Percentiles rank a stretch among this genome's conserved stretches.
phyloP scores from a whole-genome alignment of 345 rosid genomes.

The Noccaea caerulescens region DNA sequence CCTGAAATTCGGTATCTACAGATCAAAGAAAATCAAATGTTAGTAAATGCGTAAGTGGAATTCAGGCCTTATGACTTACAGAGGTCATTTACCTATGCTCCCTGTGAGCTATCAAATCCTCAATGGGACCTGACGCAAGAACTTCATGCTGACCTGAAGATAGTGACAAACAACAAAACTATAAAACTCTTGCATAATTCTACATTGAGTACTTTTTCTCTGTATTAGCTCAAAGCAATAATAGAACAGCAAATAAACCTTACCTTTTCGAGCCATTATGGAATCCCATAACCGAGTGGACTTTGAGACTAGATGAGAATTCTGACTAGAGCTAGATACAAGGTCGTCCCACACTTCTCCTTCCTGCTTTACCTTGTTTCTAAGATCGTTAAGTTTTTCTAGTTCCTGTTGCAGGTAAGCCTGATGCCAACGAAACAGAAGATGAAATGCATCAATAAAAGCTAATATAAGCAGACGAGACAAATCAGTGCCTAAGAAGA shows the following conservation, averaged over 20 bases:
- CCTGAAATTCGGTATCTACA: constrained; percentile 97
- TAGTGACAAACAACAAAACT: constrained; percentile 15
- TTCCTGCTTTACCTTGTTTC: constrained; percentile 97
- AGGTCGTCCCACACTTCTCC: constrained; percentile 99
- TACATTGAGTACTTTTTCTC: constrained; percentile 1
- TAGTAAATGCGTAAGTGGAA: constrained; percentile 30
- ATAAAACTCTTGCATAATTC: constrained; percentile 12
- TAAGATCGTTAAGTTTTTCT: constrained; percentile 89
- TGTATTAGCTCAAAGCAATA: constrained; percentile 11
- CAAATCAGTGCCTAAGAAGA: neutral
- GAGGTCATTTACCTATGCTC: constrained; percentile 82
- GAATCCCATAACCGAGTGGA: constrained; percentile 96
- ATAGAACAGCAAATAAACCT: constrained; percentile 34
- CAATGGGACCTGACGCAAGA: constrained; percentile 98
- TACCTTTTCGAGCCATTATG: constrained; percentile 88
- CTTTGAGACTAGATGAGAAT: constrained; percentile 94
- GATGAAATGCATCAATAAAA: constrained; percentile 27
- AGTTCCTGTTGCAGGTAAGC: constrained; percentile 98
- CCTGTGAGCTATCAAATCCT: constrained; percentile 95
- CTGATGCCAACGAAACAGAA: constrained; percentile 55
- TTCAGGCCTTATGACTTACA: neutral
- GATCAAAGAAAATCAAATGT: constrained; percentile 36
- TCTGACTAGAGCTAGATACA: constrained; percentile 92
- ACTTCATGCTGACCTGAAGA: constrained; percentile 93
- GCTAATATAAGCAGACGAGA: constrained; percentile 10